Evolutionary conservation across 805 yeast genomes (phyloP), one percentile per base, ranked within the genome.

Genomic region (Nakazawaea anatomiae): DNA sequence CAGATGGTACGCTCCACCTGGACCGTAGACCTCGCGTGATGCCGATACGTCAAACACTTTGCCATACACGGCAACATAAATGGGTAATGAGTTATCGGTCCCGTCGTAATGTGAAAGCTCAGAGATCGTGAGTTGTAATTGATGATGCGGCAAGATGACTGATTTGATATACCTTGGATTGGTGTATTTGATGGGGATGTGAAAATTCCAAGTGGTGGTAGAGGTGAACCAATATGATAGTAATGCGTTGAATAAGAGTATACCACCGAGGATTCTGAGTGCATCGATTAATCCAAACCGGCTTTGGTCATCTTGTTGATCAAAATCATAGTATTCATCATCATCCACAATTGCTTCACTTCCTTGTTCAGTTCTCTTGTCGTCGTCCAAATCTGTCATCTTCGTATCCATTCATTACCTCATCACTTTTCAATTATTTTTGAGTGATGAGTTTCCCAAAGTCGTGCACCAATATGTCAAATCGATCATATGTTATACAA

Each of bases 41-140:
- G 73, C 64, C 1, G 80, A 66, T 6, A 86, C 94, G 59, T 86
- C 92, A 58, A 71, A 86, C 0, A 86, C 83, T 11, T 68, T 70
- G 0, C 87, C 87, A 57, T 81, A 68, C 4, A 86, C 62, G 0
- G 79, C 87, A 4, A 87, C 55, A 55, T 79, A 82, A 1, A 85
- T 73, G 0, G 89, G 89, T 6, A 71, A 57, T 0, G 46, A 43
- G 0, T 71, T 59, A 55, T 79, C 72, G 0, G 70, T 42, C 0
- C 91, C 91, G 57, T 79, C 66, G 59, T 69, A 80, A n/a, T 55
- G 52, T 0, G 80, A 60, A 31, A 86, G 66, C 54, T 81, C 75
- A 0, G 63, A 70, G 3, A 71, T 61, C 0, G 85, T 72, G 50
- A 81, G 63, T 38, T 61, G 59, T 45, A 66, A 63, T 11, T 14